These are phyloP conservation scores for Diplodia mutila DNA, from an alignment of 2,329 filamentous ascomycete genomes.

Conservation along the genomic window DNA sequence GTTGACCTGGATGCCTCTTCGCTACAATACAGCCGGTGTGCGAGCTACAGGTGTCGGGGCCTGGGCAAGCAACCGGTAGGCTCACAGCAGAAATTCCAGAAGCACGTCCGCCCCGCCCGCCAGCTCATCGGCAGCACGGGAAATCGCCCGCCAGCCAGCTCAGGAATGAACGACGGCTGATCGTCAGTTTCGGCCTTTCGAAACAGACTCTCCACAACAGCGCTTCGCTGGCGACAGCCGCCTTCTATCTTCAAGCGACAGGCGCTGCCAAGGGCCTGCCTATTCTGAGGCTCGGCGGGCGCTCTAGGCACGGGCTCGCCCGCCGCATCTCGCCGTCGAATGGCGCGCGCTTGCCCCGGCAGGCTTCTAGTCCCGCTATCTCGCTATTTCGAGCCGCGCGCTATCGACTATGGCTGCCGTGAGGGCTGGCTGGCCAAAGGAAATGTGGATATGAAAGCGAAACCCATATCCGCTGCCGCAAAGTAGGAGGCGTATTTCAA, in stretches of 20 bases:
- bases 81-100: neutral
- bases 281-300: conserved; percentile 2
- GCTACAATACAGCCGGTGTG: too few species aligned
- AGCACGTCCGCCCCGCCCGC: neutral
- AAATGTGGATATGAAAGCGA: conserved; percentile 19
- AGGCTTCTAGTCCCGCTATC: conserved; percentile 1
- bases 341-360: conserved; percentile 17
- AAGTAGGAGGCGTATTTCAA: conserved; percentile 8
- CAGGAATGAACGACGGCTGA: too few species aligned
- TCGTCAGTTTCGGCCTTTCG: neutral
- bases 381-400: conserved; percentile 17
- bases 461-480: neutral
- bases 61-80: neutral
- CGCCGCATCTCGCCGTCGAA: conserved; percentile 5
- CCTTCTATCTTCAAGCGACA: neutral
- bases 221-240: conserved; percentile 13
- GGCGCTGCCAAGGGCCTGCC: neutral
- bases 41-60: neutral
- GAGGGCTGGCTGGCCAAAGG: conserved; percentile 7
- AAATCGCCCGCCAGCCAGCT: neutral
- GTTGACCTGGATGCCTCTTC: neutral
- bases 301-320: conserved; percentile 6
- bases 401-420: conserved; percentile 18
- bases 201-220: conserved; percentile 9
- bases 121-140: conserved; percentile 1